Evolutionary conservation across 2,329 filamentous ascomycete genomes (phyloP), one percentile per base, ranked within the genome.

Genomic region (Dryadomyces quercus-mongolicae): DNA sequence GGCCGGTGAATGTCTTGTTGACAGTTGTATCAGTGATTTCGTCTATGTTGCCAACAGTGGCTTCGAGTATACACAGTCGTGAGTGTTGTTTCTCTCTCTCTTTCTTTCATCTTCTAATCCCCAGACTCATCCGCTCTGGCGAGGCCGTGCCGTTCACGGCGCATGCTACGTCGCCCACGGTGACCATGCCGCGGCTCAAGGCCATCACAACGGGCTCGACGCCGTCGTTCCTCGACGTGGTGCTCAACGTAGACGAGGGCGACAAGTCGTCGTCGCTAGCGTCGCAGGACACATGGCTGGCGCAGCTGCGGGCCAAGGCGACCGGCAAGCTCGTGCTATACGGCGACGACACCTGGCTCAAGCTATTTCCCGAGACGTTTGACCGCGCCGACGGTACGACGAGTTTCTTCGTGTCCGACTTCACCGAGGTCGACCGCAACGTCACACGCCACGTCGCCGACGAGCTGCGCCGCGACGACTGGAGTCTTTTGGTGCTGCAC

Each of bases 381-480:
- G 82, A 85, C 61, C 83, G 91, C 44, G 76, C 83, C 51, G 94
- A 98, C 68, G 93, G 94, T 49, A 98, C 93, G 2, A 90, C 90
- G 55, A 97, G 92, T 71, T 98, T 98, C 69, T 98, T 97, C 69
- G 93, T 98, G 62, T 90, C 93, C 68, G 93, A 98, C 68, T 98
- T 96, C 64, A 94, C 88, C 51, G 91, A 98, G 73, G 94, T 98
- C 60, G 93, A 98, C 70, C 85, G 90, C 66, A 98, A 98, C 67
- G 93, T 98, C 62, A 98, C 93, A 2, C 82, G 93, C 58, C 89
- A 98, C 72, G 75, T 98, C 53, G 77, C 85, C 5, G 72, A 73
- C 40, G 92, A 97, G 70, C 74, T 98, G 57, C 69, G 73, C 55
- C 83, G 81, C 44, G 71, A 81, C 54, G 93, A 98, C 64, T 98